Base-by-base conservation (phyloP, 345 rosid species). In the Bruguiera gymnorhiza region DNA sequence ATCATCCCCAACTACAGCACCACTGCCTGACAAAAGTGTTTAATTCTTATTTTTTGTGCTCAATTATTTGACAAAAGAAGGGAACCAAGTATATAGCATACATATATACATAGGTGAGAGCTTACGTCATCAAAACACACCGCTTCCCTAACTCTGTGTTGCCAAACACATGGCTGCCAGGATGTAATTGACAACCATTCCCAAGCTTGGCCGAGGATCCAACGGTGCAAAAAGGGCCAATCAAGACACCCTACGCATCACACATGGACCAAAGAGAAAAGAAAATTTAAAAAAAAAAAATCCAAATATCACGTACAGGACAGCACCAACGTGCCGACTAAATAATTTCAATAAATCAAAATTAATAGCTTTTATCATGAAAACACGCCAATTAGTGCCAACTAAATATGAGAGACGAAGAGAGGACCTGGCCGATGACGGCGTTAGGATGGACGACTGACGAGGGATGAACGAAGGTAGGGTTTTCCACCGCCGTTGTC, bases 1-100 rank as follows among this genome's bases (percentile, higher is more conserved):
- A 78, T 86, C 89, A 77, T 91, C 96, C 8, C 99, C 97, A 81
- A 94, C 93, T 59, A 88, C 84, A 71, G 97, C 90, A 69, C 97
- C 96, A 86, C 97, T 91, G 88, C 86, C 88, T 82, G 78, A 86
- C 88, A 73, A 37, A 29, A 46, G 2, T 60, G 1, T 29, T 52
- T 8, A 31, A 56, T 74, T 23, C 24, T 29, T 23, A 16, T 60
- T 20, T 68, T 31, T 24, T 23, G 56, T 43, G 3, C 50, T 43
- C 3, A 43, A 13, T 43, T 43, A 43, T 13, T 43, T 13, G 19
- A 43, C 18, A 43, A 43, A 43, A 0, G 50, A 43, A 43, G 19
- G 19, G 50, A 43, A 43, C 50, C 19, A 13, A 43, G 15, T 3
- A 13, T 4, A 43, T 4, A 43, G 5, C 29, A 62, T 6, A 4